Evolutionary conservation across 371 early-diverging fungal species (phyloP), one percentile per base, ranked within the genome.

Genomic region (Mucor velutinosus): DNA sequence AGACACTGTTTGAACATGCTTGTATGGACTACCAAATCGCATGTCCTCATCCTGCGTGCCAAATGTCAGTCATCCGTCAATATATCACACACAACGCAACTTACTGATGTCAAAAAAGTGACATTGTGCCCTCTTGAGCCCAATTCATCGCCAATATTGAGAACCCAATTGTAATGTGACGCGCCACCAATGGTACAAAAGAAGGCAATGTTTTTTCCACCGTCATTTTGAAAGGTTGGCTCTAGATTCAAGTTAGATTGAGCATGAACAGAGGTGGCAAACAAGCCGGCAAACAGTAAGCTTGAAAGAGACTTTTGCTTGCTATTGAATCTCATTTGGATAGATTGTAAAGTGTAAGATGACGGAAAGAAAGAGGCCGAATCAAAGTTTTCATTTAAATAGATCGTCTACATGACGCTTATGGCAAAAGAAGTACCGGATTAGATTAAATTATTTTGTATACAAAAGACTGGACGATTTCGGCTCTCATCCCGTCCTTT

Each of bases 61-160:
- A 23, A 35, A 35, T 49, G 29, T 19, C 19, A 47, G 30, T n/a
- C 14, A 37, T 37, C 14, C 1, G 14, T 37, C 8, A 8, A 15
- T 10, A 23, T 5, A 43, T 11, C 14, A 62, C 8, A 10, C 14
- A 43, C 33, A 23, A 62, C 12, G 7, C 17, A 41, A 30, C 56
- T 57, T 72, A 65, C 72, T n/a, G 59, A 60, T 19, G 68, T 65
- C 8, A 68, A 45, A 58, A 56, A 67, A 3, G 47, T 56, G 11
- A 60, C 29, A 49, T 62, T 62, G 19, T 62, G 62, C 12, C 64
- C 64, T 19, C 64, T 55, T 39, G 0, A 11, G 5, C 56, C 64
- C 0, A 64, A 10, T n/a, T 64, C 45, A 45, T 65, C 65, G 10
- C 39, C 35, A 17, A 65, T 47, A 25, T 33, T 58, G 6, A 65